A percentile compares a stretch with the other conserved stretches of the same genome.
Evolutionary conservation across 2,329 filamentous ascomycete genomes (phyloP).

Genomic region (Aspergillus sojae): DNA sequence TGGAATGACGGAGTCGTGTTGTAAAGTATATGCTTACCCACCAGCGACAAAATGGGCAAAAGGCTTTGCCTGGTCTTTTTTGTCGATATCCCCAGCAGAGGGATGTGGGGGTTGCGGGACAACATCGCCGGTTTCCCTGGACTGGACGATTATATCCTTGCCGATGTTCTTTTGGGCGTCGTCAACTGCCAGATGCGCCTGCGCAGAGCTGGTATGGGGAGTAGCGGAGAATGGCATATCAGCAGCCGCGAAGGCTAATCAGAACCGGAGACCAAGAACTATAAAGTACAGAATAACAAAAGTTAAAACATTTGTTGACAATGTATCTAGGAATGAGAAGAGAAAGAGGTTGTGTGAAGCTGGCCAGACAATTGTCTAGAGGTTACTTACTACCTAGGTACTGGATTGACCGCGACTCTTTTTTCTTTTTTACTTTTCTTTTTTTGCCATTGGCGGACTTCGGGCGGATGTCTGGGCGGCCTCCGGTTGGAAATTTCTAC

Average conservation of each 20-base stretch:
- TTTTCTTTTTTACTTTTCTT: background rate
- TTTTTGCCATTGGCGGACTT: slow-evolving; percentile 13
- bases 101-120: slow-evolving; percentile 30
- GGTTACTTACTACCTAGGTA: background rate
- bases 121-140: slow-evolving; percentile 43
- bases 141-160: slow-evolving; percentile 28
- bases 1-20: background rate
- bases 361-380: background rate
- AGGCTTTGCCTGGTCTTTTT: slow-evolving; percentile 64
- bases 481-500: slow-evolving; percentile 13
- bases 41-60: slow-evolving; percentile 93
- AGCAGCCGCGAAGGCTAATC: background rate
- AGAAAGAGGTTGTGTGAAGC: slow-evolving; percentile 3
- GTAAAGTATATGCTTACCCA: slow-evolving; percentile 61
- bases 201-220: slow-evolving; percentile 28
- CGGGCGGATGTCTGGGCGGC: slow-evolving; percentile 7
- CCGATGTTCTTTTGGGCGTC: slow-evolving; percentile 16
- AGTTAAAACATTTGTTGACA: background rate
- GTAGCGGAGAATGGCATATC: slow-evolving; percentile 28
- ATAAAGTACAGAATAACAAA: background rate
- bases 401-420: background rate
- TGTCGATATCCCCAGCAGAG: slow-evolving; percentile 21
- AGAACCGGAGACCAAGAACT: background rate
- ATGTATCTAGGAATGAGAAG: background rate
- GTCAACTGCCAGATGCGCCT: slow-evolving; percentile 25